Conservation (phyloP, 1,284 basidiomycete genomes). For the Ganoderma boninense region DNA sequence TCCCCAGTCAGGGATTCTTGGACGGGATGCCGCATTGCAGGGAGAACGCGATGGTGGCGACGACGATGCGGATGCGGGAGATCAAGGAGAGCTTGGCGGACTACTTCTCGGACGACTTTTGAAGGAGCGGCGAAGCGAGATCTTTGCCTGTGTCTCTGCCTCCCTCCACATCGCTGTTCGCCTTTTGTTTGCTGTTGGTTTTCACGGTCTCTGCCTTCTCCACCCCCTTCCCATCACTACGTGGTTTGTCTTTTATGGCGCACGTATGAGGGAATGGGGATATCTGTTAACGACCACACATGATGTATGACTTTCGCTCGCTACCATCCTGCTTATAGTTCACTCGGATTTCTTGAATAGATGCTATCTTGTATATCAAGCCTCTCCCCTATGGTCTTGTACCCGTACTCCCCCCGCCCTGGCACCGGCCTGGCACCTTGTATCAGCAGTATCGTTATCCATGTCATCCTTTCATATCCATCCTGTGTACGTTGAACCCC, state of each 20-base stretch:
- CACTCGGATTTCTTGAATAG: background rate
- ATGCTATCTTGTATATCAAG: background rate
- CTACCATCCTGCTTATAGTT: background rate
- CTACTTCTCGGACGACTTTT: constrained; percentile 45
- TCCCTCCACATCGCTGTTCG: background rate
- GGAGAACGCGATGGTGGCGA: constrained; percentile 43
- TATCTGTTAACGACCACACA: background rate
- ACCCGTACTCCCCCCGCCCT: background rate
- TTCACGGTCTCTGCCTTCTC: background rate
- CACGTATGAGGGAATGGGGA: background rate
- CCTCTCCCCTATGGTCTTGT: background rate
- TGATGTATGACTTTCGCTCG: background rate
- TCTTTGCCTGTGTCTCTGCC: background rate
- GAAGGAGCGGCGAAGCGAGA: background rate
- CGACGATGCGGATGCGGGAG: constrained; percentile 40
- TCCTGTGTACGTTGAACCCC: background rate
- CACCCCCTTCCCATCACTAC: background rate
- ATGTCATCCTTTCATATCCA: background rate
- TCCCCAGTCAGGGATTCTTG: constrained; percentile 46
- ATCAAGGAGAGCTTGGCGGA: constrained; percentile 44
- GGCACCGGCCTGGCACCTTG: background rate
- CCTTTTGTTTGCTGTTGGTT: background rate
- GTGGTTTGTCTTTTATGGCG: background rate
- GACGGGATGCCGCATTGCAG: constrained; percentile 49
- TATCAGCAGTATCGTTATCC: constrained; percentile 1